Conservation (phyloP, 495 filamentous ascomycete genomes). For the Penicillium soppii region DNA sequence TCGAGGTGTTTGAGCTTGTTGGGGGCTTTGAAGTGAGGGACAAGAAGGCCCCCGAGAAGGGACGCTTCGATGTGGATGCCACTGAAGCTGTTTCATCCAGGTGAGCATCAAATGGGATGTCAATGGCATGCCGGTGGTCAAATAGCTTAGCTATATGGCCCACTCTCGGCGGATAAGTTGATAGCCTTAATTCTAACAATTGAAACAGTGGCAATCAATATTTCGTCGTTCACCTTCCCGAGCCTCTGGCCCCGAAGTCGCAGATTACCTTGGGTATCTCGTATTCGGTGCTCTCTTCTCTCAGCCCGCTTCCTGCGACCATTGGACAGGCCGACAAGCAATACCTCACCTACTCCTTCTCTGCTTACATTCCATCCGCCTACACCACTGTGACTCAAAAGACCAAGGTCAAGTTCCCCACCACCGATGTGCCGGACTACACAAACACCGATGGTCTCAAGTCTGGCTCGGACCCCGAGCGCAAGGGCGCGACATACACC, state of each 20-base stretch:
- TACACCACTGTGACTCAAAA: conserved; percentile 90
- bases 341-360: conserved; percentile 81
- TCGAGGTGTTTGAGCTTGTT: conserved; percentile 67
- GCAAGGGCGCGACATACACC: conserved; percentile 79
- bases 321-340: conserved; percentile 83
- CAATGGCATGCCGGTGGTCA: conserved; percentile 23
- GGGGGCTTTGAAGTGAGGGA: conserved; percentile 89
- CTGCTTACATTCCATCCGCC: conserved; percentile 74
- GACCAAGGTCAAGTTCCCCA: conserved; percentile 90
- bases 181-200: conserved; percentile 7
- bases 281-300: conserved; percentile 71
- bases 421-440: conserved; percentile 76
- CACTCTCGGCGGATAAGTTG: neutral
- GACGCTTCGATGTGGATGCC: conserved; percentile 64
- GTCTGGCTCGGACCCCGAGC: conserved; percentile 73
- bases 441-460: conserved; percentile 64
- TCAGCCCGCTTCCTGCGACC: conserved; percentile 73
- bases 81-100: conserved; percentile 39
- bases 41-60: conserved; percentile 71
- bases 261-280: conserved; percentile 86
- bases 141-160: neutral
- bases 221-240: conserved; percentile 75
- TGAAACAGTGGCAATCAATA: conserved; percentile 69
- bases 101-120: conserved; percentile 23
- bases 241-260: conserved; percentile 68